Evolutionary conservation across 2,329 filamentous ascomycete species (phyloP), one percentile per base, ranked within the genome.

Genomic region (Diaporthe destruens): DNA sequence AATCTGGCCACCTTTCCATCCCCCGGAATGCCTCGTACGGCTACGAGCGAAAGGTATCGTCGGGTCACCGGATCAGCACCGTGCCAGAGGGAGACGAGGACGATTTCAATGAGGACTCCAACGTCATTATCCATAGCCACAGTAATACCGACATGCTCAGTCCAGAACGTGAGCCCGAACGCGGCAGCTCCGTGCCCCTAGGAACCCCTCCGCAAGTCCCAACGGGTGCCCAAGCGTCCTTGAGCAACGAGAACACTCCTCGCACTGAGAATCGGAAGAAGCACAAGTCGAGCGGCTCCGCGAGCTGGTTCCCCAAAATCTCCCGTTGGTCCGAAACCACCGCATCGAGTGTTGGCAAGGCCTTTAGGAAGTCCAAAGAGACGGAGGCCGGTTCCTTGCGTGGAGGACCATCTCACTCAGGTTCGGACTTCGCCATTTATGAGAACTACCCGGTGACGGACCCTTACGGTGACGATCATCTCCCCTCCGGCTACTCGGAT

Each of bases 291-390:
- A 93, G 89, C 79, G 91, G 91, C 72, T 96, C 94, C 0, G 94
- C 93, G 0, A 86, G 89, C 67, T 91, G 90, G 86, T 93, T 97
- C 74, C 95, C 95, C 32, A 98, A 97, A 85, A 95, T 98, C 75
- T 98, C 96, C 7, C 90, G 96, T 55, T 99, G 96, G 96, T 98
- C 96, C 0, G 96, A 97, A 84, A 98, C 96, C 2, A 99, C 96
- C 0, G 90, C 95, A 5, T 98, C 95, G 0, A 97, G 94, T 74
- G 91, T 95, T 55, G 92, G 94, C 56, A 92, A 93, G 77, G 93
- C 92, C 53, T 93, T 95, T 80, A 90, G 92, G 53, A 90, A 89
- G 77, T 94, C 90, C 79, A 89, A 88, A 77, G 86, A 88, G 55
- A 91, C 86, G 81, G 92, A 85, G 83, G 91, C 82, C 81, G 90